Conservation (phyloP, 2,329 filamentous ascomycete genomes). For the Plectosphaerella cucumerina region DNA sequence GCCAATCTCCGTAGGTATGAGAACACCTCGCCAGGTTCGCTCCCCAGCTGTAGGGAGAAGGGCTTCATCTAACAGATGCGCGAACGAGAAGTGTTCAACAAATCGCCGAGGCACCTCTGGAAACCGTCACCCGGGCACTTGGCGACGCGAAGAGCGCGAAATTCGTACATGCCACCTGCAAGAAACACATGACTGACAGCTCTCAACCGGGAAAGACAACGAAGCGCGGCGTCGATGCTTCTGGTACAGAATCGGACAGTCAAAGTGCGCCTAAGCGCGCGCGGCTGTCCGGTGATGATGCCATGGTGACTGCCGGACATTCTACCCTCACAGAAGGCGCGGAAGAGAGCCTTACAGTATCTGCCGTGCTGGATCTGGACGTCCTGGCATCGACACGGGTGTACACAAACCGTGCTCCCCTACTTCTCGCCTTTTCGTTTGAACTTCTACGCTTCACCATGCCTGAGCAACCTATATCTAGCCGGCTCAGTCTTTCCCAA, state of each 20-base stretch:
- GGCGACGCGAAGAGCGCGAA: conserved; percentile 45
- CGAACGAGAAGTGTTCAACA: conserved; percentile 41
- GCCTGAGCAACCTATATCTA: conserved; percentile 82
- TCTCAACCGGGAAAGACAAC: background rate
- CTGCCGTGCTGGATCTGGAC: conserved; percentile 53
- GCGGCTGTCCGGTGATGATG: conserved; percentile 3
- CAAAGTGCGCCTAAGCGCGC: conserved; percentile 6
- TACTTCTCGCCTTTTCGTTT: conserved; percentile 77
- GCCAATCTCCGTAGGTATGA: too few relatives aligned
- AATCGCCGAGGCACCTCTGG: conserved; percentile 45
- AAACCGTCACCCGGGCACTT: conserved; percentile 40
- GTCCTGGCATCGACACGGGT: conserved; percentile 54
- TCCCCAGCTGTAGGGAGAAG: too few relatives aligned
- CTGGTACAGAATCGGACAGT: background rate
- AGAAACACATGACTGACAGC: conserved; percentile 18
- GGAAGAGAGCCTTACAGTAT: conserved; percentile 59
- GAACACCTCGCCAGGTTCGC: too few relatives aligned
- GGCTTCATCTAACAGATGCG: too few relatives aligned
- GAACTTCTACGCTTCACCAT: conserved; percentile 73
- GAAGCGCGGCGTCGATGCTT: background rate
- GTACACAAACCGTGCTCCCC: conserved; percentile 74
- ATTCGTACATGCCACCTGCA: conserved; percentile 49
- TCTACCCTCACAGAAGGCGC: conserved; percentile 41
- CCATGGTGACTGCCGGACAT: conserved; percentile 9
- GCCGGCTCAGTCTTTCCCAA: conserved; percentile 75